phyloP scores from a whole-genome alignment of 805 yeast genomes.

The Saturnispora quitensis region DNA sequence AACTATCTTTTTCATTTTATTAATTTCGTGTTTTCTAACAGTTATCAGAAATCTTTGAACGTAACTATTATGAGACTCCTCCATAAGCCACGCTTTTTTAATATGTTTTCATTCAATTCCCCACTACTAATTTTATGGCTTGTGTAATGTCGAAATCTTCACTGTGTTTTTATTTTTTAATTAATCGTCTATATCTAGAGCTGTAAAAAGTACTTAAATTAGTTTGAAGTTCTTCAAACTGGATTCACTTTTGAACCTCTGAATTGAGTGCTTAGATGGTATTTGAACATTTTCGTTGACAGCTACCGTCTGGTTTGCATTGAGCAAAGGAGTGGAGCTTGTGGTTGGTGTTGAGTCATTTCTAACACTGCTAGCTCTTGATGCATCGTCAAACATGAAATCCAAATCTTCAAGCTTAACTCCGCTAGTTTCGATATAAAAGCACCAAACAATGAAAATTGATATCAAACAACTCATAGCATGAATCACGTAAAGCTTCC shows the following conservation, averaged over 20 bases:
- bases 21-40: neutral
- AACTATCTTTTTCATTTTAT: neutral
- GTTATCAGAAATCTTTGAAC: neutral
- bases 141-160: neutral
- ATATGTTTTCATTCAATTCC: neutral
- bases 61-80: neutral
- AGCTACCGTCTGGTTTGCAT: neutral
- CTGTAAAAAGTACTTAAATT: neutral
- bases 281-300: constrained; percentile 24
- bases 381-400: constrained; percentile 67
- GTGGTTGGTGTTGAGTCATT: constrained; percentile 12
- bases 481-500: constrained; percentile 78
- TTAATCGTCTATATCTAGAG: neutral
- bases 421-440: constrained; percentile 89
- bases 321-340: neutral
- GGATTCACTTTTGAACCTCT: constrained; percentile 27
- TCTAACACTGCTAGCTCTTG: constrained; percentile 14
- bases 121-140: neutral
- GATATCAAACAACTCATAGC: constrained; percentile 70
- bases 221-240: constrained; percentile 31
- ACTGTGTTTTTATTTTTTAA: neutral
- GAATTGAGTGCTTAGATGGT: constrained; percentile 29
- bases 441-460: constrained; percentile 57
- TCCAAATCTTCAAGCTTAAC: constrained; percentile 88
- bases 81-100: neutral